phyloP scores from a whole-genome alignment of 257 asterid species.

The Capsicum chinense region DNA sequence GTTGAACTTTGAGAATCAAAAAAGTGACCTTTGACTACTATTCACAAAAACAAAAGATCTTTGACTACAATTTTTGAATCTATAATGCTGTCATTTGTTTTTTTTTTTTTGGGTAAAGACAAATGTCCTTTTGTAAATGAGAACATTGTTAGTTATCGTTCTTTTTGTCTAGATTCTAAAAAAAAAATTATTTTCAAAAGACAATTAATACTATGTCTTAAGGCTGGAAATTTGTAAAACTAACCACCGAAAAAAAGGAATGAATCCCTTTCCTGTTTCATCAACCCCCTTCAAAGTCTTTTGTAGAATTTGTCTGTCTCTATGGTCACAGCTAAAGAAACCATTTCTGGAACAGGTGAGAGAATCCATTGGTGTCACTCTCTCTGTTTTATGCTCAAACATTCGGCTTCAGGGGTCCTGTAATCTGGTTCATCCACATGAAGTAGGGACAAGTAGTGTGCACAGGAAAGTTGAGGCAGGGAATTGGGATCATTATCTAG shows the following conservation, averaged over 20 bases:
- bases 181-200: background rate
- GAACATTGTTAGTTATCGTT: background rate
- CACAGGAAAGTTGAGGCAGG: constrained; percentile 40
- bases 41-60: background rate
- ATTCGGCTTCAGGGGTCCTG: constrained; percentile 67
- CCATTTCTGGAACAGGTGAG: constrained; percentile 70
- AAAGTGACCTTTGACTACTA: constrained; percentile 1
- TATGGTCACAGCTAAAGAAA: constrained; percentile 31
- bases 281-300: constrained; percentile 21
- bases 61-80: constrained; percentile 15
- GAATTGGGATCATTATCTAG: constrained; percentile 69
- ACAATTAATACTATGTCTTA: background rate
- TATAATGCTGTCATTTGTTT: background rate
- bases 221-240: constrained; percentile 10
- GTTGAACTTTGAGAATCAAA: background rate
- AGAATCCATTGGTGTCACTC: constrained; percentile 92
- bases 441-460: constrained; percentile 44
- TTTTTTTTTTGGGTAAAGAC: background rate
- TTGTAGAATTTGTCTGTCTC: constrained; percentile 22
- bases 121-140: constrained; percentile 14
- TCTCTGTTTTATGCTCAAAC: constrained; percentile 89
- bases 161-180: constrained; percentile 24
- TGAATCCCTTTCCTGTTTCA: constrained; percentile 8
- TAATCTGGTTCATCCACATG: constrained; percentile 45
- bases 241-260: background rate